Evolutionary conservation across 768 basidiomycete species (phyloP), one percentile per base, ranked within the genome.

Genomic region (Mycena haematopus): DNA sequence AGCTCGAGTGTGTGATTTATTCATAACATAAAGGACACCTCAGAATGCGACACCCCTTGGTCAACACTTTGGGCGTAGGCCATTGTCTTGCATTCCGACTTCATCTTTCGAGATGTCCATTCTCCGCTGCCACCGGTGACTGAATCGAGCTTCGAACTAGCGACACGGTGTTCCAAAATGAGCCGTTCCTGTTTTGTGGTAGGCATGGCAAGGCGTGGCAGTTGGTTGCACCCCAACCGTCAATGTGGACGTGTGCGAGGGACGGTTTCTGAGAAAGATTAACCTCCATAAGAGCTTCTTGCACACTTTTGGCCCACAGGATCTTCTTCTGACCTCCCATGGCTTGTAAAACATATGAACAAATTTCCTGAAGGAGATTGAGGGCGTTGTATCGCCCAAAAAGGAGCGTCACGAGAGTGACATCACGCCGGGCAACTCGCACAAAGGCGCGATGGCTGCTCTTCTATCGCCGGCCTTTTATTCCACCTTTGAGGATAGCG

Each of bases 181-280:
- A 9, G 29, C 9, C 29, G 29, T 31, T 76, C 73, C 60, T 78
- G 9, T 31, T 31, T 31, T 42, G 51, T 36, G 59, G 61, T 56
- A 62, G 61, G 54, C 55, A 62, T 62, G 55, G 55, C 60, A 44
- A 61, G 60, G n/a, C 27, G 31, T 45, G 36, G 45, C 38, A 40
- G 40, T 1, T 22, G 46, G 53, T 38, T 36, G 52, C 52, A 40
- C 25, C 45, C 35, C 50, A 21, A 60, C 38, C 49, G 50, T 52
- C 50, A 33, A 42, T 36, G 40, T 33, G 27, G 38, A 22, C 25
- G 42, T 53, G 42, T 60, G 58, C 35, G 4, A 3, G 10, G 24
- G 33, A 35, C 35, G 24, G 45, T 58, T 50, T 47, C 33, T 49
- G 54, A 1, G 54, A 56, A 46, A 2, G 17, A 6, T 31, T 3